Conservation (phyloP, 169 alveolate genomes). For the Cryptosporidium tyzzeri region DNA sequence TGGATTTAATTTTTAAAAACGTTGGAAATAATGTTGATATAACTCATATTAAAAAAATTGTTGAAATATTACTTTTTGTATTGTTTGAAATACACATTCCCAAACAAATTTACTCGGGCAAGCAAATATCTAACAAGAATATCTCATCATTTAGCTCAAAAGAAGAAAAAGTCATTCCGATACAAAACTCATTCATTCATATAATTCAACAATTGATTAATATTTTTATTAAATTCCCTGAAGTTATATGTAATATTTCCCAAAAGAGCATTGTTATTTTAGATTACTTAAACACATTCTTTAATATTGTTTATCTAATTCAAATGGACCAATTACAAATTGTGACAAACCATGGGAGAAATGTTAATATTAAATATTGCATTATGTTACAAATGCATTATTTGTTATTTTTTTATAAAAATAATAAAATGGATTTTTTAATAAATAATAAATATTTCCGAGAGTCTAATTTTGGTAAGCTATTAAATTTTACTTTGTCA, state of each 20-base stretch:
- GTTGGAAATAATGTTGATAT: neutral
- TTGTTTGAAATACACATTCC: constrained; percentile 14
- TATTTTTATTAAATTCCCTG: constrained; percentile 4
- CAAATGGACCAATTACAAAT: constrained; percentile 54
- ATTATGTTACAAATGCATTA: constrained; percentile 14
- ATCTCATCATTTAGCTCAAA: neutral
- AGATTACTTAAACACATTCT: constrained; percentile 16
- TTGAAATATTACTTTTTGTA: neutral
- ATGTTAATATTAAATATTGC: constrained; percentile 8
- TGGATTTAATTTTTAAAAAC: constrained; percentile 19
- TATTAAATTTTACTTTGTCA: neutral
- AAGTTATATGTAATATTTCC: neutral
- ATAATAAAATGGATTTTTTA: neutral
- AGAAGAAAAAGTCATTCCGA: neutral
- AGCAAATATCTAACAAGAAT: neutral
- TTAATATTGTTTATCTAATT: neutral
- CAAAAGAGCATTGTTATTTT: constrained; percentile 13
- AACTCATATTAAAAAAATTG: neutral
- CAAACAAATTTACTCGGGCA: neutral
- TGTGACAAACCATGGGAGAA: constrained; percentile 15
- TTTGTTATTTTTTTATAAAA: constrained; percentile 11
- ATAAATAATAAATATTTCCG: neutral
- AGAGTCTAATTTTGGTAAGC: neutral
- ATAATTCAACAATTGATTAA: constrained; percentile 29
- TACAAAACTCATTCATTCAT: constrained; percentile 33